Conservation (phyloP, 1,284 basidiomycete species). For the Leccinum subrobustum region DNA sequence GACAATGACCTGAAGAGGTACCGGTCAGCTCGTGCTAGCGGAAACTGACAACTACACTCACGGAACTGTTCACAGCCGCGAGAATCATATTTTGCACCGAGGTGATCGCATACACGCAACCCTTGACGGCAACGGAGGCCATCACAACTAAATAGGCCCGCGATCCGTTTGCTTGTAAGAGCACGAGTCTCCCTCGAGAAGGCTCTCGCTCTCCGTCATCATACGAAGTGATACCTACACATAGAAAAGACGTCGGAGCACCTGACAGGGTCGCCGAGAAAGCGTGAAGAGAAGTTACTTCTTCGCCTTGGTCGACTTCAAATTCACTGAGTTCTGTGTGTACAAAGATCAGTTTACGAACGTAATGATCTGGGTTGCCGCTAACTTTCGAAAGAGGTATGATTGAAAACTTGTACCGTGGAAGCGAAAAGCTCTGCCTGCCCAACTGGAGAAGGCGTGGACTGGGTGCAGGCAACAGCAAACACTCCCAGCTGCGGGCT, state of each 20-base stretch:
- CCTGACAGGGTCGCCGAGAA: constrained; percentile 37
- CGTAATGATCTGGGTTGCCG: neutral
- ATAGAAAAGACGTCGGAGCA: constrained; percentile 45
- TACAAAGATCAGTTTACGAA: constrained; percentile 8
- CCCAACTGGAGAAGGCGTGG: constrained; percentile 53
- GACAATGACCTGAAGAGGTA: constrained; percentile 43
- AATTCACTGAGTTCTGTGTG: constrained; percentile 52
- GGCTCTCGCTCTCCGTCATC: constrained; percentile 56
- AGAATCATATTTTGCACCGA: constrained; percentile 50
- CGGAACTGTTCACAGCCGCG: constrained; percentile 74
- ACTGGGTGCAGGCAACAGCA: constrained; percentile 59
- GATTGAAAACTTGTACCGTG: constrained; percentile 68
- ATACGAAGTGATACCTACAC: constrained; percentile 58
- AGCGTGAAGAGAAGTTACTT: constrained; percentile 54
- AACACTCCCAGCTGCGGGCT: constrained; percentile 54
- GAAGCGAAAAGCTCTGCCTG: constrained; percentile 49
- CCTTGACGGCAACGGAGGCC: constrained; percentile 44
- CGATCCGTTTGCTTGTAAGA: constrained; percentile 36
- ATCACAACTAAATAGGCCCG: constrained; percentile 15
- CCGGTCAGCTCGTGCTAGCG: neutral
- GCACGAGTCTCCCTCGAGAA: constrained; percentile 53
- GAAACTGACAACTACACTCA: constrained; percentile 37
- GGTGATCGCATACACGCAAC: constrained; percentile 63
- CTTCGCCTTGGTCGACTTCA: constrained; percentile 53
- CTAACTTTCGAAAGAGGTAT: constrained; percentile 61